phyloP scores from a whole-genome alignment of 1,284 basidiomycete species.

The Lentinula novae-zelandiae region DNA sequence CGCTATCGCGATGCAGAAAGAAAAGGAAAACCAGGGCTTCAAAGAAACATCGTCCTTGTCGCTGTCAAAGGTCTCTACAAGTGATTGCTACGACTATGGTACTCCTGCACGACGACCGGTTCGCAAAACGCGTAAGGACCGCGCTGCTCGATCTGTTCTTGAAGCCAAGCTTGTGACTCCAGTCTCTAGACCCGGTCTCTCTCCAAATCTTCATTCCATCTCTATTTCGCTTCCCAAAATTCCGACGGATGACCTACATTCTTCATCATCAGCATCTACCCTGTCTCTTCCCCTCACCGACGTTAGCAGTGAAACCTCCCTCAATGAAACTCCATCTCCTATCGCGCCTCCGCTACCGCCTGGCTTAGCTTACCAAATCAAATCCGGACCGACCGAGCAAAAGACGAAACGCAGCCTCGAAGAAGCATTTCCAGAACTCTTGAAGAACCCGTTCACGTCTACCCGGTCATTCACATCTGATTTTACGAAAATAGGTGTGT shows the following conservation, averaged over 20 bases:
- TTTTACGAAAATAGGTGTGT: background rate
- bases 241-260: background rate
- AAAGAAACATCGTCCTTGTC: background rate
- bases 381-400: background rate
- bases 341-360: background rate
- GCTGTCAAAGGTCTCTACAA: background rate
- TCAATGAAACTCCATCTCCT: background rate
- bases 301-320: background rate
- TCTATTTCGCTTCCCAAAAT: slow-evolving; percentile 3
- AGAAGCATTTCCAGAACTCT: slow-evolving; percentile 9
- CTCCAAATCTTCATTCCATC: slow-evolving; percentile 3
- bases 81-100: slow-evolving; percentile 7
- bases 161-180: background rate
- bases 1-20: slow-evolving; percentile 2
- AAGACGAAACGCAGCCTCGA: slow-evolving; percentile 4
- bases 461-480: background rate
- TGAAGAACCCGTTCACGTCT: background rate
- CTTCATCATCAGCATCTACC: background rate
- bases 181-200: background rate
- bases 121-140: slow-evolving; percentile 11
- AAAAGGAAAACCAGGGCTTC: background rate
- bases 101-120: slow-evolving; percentile 5
- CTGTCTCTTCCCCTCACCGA: background rate
- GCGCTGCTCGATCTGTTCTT: background rate
- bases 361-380: background rate